Evolutionary conservation across 768 basidiomycete genomes (phyloP), one percentile per base, ranked within the genome.

Genomic region (Chalciporus sphaerocephalus): DNA sequence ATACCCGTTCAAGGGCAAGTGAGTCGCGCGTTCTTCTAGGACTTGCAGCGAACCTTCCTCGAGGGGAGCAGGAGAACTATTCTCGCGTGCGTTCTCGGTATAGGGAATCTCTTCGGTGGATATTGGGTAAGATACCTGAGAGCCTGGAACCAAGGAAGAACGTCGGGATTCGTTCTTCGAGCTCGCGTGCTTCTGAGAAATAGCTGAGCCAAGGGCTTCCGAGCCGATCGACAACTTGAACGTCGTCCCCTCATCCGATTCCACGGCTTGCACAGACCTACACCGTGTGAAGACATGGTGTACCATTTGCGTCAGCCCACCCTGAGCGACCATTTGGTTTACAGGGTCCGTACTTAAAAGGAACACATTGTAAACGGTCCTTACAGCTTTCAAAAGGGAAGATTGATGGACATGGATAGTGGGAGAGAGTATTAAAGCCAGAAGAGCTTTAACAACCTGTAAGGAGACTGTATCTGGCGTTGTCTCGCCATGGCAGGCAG

Each of bases 301-400:
- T 3, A 98, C 93, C 85, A 99, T 98, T 65, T 99, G 96, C 0
- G 92, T 93, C 15, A 99, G 78, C 15, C 94, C 92, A 16, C 95
- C 96, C 66, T 99, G 96, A 15, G 96, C 96, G 28, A 99, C 95
- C 73, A 90, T 94, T 69, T 98, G 96, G 55, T 95, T 98, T 40
- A 93, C 87, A 5, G 86, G 78, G 58, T 95, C 92, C 17, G 78
- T 75, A 56, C 91, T 93, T 48, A 98, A 75, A 21, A 99, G 74
- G 64, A 98, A 99, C 48, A 99, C 85, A 63, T 99, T 98, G 72
- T 98, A 99, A 4, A 99, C 96, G 16, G 96, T 97, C 38, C 96
- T 80, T 24, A 99, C 90, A 22, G 93, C 92, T 65, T 97, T 97
- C 54, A 99, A 78, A 35, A 99, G 74, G 10, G 92, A 88, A 5